Evolutionary conservation across 2,329 filamentous ascomycete genomes (phyloP).

Genomic region (Emmonsiellopsis sp.): DNA sequence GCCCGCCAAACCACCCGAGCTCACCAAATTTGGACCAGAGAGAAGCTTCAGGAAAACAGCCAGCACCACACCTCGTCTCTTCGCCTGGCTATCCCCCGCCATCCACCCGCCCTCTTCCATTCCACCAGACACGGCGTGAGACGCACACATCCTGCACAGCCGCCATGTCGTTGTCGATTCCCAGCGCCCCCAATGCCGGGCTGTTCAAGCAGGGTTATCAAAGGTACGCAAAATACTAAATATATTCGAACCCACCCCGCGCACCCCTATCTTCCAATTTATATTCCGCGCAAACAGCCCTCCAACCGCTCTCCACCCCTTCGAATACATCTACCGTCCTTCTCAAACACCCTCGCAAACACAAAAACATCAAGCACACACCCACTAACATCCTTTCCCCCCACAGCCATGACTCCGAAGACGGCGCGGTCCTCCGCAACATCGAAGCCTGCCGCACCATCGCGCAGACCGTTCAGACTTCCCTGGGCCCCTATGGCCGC

Average conservation of each 20-base stretch:
- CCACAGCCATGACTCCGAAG: constrained; percentile 89
- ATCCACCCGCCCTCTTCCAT: background rate
- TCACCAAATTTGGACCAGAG: constrained; percentile 24
- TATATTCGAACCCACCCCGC: background rate
- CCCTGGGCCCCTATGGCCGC: constrained; percentile 89
- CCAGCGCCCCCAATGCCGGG: constrained; percentile 81
- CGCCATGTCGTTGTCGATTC: constrained; percentile 90
- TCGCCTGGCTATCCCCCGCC: background rate
- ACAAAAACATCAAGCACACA: background rate
- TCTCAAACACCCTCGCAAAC: background rate
- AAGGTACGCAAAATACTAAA: constrained; percentile 52
- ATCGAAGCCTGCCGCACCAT: constrained; percentile 98
- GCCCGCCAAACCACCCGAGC: constrained; percentile 20
- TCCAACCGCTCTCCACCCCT: constrained; percentile 8
- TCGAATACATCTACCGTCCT: constrained; percentile 7
- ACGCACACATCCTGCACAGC: constrained; percentile 1
- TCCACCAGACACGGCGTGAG: background rate
- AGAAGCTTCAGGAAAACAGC: constrained; percentile 16
- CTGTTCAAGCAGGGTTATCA: constrained; percentile 96
- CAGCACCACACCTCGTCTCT: background rate
- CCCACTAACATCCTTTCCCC: constrained; percentile 7
- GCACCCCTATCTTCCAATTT: constrained; percentile 12
- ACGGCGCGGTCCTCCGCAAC: constrained; percentile 96
- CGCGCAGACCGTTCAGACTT: constrained; percentile 91
- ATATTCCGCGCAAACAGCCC: constrained; percentile 4